These are phyloP conservation scores for Aspergillus carbonarius DNA, from an alignment of 2,329 filamentous ascomycete genomes.

Conservation along the genomic window DNA sequence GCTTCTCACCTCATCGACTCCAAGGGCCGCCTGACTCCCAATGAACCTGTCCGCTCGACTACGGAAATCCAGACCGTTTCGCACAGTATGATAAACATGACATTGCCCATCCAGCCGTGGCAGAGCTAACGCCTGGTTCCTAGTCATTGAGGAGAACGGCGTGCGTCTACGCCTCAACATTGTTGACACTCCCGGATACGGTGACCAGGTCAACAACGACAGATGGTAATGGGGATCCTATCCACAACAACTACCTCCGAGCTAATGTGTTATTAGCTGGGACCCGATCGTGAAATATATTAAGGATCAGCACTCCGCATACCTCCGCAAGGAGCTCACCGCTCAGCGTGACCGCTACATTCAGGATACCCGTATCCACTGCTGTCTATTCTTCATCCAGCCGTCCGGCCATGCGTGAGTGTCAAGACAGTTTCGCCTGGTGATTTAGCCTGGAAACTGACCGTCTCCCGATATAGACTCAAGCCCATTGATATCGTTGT, in stretches of 20 bases:
- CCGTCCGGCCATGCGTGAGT: slow-evolving; percentile 84
- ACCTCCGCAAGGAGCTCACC: slow-evolving; percentile 98
- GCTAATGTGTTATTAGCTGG: slow-evolving; percentile 60
- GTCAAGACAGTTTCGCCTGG: background rate
- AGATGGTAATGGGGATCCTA: slow-evolving; percentile 62
- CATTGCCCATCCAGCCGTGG: background rate
- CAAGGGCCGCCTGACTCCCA: slow-evolving; percentile 89
- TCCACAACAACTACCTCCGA: background rate
- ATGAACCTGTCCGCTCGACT: slow-evolving; percentile 90
- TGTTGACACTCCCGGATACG: slow-evolving; percentile 97
- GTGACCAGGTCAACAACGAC: slow-evolving; percentile 99
- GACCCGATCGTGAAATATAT: slow-evolving; percentile 99
- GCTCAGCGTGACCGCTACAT: slow-evolving; percentile 99
- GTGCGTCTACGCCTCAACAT: slow-evolving; percentile 97
- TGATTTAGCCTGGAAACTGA: slow-evolving; percentile 1
- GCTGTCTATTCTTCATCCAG: slow-evolving; percentile 99
- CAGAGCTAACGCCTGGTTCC: slow-evolving; percentile 19
- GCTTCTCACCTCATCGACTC: slow-evolving; percentile 98
- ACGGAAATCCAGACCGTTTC: slow-evolving; percentile 98
- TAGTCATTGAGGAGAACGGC: slow-evolving; percentile 96
- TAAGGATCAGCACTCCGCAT: slow-evolving; percentile 99
- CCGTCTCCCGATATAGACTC: slow-evolving; percentile 48
- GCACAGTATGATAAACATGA: slow-evolving; percentile 59
- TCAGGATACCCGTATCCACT: slow-evolving; percentile 98
- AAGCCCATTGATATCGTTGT: slow-evolving; percentile 99